Evolutionary conservation across 2,329 filamentous ascomycete species (phyloP).

Genomic region (Pseudogymnoascus sp.): DNA sequence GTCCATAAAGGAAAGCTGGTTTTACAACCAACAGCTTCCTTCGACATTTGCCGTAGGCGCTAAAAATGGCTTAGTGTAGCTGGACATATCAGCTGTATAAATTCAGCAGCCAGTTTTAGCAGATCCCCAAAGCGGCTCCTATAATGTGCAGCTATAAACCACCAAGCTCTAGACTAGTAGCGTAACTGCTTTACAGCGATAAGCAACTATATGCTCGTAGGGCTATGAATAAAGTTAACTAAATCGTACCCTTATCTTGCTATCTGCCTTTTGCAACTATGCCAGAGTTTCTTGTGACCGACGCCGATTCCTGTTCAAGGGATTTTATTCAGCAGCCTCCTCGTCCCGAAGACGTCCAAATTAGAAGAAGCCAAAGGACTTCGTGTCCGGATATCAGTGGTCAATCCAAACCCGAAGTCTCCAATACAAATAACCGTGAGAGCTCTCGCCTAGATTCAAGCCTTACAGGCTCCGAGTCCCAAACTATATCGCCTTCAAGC

Average conservation of each 20-base stretch:
- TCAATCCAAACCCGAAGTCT: background rate
- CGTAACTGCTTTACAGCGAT: background rate
- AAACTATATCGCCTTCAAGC: background rate
- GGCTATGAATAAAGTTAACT: background rate
- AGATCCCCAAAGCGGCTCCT: background rate
- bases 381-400: background rate
- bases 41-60: background rate
- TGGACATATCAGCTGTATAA: background rate
- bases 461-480: background rate
- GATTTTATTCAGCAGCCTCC: background rate
- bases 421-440: background rate
- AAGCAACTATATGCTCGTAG: background rate
- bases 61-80: background rate
- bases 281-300: background rate
- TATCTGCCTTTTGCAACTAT: background rate
- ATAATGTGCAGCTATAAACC: background rate
- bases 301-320: background rate
- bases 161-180: background rate
- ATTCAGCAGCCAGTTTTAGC: background rate
- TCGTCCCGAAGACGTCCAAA: background rate
- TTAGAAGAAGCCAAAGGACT: background rate
- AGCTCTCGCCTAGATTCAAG: background rate
- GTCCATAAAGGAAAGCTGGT: background rate
- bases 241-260: background rate
- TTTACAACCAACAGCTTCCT: background rate